phyloP scores from a whole-genome alignment of 495 filamentous ascomycete species.

The Podospora sp. region DNA sequence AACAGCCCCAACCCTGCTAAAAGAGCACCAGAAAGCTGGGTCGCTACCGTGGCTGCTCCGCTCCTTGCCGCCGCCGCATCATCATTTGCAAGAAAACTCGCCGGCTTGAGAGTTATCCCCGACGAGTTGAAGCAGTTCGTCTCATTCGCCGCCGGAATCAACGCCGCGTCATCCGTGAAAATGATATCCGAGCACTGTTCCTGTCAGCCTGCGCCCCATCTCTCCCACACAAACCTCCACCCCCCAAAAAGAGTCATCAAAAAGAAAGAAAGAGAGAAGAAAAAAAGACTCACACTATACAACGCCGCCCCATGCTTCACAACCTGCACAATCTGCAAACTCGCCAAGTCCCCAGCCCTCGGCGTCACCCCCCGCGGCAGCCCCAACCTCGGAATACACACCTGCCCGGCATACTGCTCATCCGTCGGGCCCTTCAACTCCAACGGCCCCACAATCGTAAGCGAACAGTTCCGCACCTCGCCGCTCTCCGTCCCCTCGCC shows the following conservation, averaged over 20 bases:
- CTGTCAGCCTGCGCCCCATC: neutral
- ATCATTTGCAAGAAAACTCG: neutral
- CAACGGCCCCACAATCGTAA: constrained; percentile 68
- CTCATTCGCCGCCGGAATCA: constrained; percentile 64
- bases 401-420: constrained; percentile 72
- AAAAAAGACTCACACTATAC: constrained; percentile 71
- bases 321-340: constrained; percentile 81
- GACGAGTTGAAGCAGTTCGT: constrained; percentile 79
- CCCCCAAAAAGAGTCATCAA: no score
- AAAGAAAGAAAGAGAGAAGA: neutral
- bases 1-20: neutral
- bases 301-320: constrained; percentile 82
- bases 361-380: constrained; percentile 71
- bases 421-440: constrained; percentile 76
- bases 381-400: constrained; percentile 82
- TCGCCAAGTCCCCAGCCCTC: constrained; percentile 78
- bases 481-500: constrained; percentile 19
- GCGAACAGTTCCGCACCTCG: constrained; percentile 62
- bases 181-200: constrained; percentile 77
- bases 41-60: neutral
- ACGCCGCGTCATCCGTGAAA: constrained; percentile 68
- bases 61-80: neutral
- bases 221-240: no score
- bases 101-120: constrained; percentile 46
- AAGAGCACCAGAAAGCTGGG: neutral